Percentiles rank a stretch among this genome's conserved stretches.
Conservation (phyloP, 2,329 filamentous ascomycete species). For the Berkeleyomyces rouxiae region DNA sequence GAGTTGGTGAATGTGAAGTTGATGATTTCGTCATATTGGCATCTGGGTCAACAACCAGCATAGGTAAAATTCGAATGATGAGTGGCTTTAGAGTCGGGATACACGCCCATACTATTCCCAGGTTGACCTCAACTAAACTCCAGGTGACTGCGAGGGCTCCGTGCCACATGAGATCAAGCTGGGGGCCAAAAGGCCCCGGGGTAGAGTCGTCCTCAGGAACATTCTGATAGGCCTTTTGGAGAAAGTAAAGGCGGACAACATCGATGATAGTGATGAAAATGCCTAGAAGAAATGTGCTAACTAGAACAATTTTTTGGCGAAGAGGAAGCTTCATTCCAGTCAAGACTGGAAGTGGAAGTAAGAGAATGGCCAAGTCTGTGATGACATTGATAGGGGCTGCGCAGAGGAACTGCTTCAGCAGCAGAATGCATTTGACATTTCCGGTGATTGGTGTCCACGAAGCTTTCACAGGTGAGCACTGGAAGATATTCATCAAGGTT, state of each 20-base stretch:
- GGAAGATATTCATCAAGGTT: conserved; percentile 74
- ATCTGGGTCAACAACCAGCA: conserved; percentile 35
- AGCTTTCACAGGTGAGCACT: conserved; percentile 60
- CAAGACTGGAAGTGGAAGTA: conserved; percentile 74
- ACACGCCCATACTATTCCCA: conserved; percentile 83
- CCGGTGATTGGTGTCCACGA: conserved; percentile 37
- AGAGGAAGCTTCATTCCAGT: conserved; percentile 70
- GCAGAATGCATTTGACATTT: conserved; percentile 32
- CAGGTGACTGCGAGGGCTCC: conserved; percentile 80
- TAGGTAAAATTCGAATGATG: conserved; percentile 45
- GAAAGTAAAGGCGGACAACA: conserved; percentile 75
- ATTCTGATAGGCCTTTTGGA: conserved; percentile 51
- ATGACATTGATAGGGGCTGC: conserved; percentile 85
- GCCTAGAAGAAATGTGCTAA: conserved; percentile 73
- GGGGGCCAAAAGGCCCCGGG: conserved; percentile 27
- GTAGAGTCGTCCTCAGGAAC: conserved; percentile 19
- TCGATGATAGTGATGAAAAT: conserved; percentile 79
- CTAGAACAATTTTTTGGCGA: conserved; percentile 74
- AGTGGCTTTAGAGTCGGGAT: conserved; percentile 86
- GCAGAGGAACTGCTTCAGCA: conserved; percentile 47
- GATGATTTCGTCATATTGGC: conserved; percentile 10
- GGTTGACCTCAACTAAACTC: conserved; percentile 81
- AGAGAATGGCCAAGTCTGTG: conserved; percentile 74
- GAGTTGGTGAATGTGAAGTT: conserved; percentile 3
- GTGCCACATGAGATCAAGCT: conserved; percentile 48